Evolutionary conservation across 371 early-diverging fungal species (phyloP), one percentile per base, ranked within the genome.

Genomic region (Smittium mucronatum): DNA sequence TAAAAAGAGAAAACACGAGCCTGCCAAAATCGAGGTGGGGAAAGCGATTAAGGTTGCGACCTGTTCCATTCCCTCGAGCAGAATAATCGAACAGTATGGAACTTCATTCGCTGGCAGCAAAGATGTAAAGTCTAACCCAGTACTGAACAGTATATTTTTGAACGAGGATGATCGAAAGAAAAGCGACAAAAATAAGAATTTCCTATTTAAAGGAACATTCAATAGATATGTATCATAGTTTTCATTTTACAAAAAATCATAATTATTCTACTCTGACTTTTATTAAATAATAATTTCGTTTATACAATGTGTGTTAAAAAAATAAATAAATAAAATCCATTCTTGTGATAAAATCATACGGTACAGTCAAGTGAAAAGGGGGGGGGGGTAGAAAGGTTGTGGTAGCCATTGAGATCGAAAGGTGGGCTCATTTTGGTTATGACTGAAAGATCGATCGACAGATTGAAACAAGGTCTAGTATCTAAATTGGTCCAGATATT

Each of bases 401-500:
- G 47, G 47, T 47, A n/a, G n/a, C n/a, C n/a, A n/a, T n/a, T n/a
- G n/a, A n/a, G n/a, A n/a, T n/a, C n/a, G n/a, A n/a, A n/a, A n/a
- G n/a, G n/a, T n/a, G n/a, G n/a, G n/a, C n/a, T n/a, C n/a, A n/a
- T n/a, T n/a, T n/a, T n/a, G n/a, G n/a, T n/a, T n/a, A n/a, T n/a
- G 47, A 47, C 5, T 11, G 5, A 47, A 47, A 47, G 47, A 21
- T 11, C 47, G 11, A 11, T 5, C 5, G 5, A 47, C 47, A 47
- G 47, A 47, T 47, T 11, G 47, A 47, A 21, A 47, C 59, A 26
- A 64, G 33, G 15, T 31, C 26, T 36, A 67, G 36, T 67, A 67
- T 35, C 67, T 75, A 63, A 78, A 70, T 47, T 75, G 73, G 30
- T 78, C 78, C 70, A 78, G 57, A 57, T 78, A 78, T 26, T 78